A percentile compares a stretch with the other conserved stretches of the same genome.
Conservation (phyloP, 768 basidiomycete species). For the Mycena kentingensis region DNA sequence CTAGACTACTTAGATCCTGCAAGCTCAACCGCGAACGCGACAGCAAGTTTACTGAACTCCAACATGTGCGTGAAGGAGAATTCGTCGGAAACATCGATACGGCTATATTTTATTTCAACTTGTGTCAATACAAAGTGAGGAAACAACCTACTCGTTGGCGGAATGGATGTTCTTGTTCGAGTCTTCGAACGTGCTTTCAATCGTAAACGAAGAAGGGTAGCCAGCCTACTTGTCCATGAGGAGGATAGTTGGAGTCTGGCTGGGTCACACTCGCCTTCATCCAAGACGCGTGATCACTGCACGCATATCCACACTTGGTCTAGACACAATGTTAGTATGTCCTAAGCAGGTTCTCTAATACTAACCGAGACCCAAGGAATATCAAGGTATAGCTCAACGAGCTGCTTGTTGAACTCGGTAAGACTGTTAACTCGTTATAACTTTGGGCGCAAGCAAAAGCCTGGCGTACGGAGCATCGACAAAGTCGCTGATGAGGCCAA, state of each 20-base stretch:
- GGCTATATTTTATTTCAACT: slow-evolving; percentile 44
- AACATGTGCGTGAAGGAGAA: slow-evolving; percentile 91
- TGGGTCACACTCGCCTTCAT: slow-evolving; percentile 82
- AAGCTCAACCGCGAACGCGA: slow-evolving; percentile 78
- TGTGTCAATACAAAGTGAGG: slow-evolving; percentile 10
- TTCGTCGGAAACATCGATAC: slow-evolving; percentile 82
- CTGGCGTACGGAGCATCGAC: slow-evolving; percentile 59
- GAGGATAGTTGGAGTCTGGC: no score
- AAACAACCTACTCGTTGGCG: slow-evolving; percentile 66
- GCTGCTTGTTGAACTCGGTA: slow-evolving; percentile 75
- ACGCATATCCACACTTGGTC: slow-evolving; percentile 93
- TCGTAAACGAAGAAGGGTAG: no score
- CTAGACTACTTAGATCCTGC: slow-evolving; percentile 44
- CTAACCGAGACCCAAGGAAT: slow-evolving; percentile 75
- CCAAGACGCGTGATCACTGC: slow-evolving; percentile 93
- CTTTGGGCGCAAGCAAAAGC: slow-evolving; percentile 10
- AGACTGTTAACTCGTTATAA: slow-evolving; percentile 47
- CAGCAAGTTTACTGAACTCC: slow-evolving; percentile 83
- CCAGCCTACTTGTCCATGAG: no score
- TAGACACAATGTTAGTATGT: slow-evolving; percentile 28
- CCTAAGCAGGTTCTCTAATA: background rate
- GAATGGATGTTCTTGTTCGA: slow-evolving; percentile 86
- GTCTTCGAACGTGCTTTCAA: slow-evolving; percentile 74
- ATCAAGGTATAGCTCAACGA: slow-evolving; percentile 77
- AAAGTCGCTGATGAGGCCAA: slow-evolving; percentile 85